Base-by-base conservation (phyloP, 2,329 filamentous ascomycete species). In the Xylaria multiplex region DNA sequence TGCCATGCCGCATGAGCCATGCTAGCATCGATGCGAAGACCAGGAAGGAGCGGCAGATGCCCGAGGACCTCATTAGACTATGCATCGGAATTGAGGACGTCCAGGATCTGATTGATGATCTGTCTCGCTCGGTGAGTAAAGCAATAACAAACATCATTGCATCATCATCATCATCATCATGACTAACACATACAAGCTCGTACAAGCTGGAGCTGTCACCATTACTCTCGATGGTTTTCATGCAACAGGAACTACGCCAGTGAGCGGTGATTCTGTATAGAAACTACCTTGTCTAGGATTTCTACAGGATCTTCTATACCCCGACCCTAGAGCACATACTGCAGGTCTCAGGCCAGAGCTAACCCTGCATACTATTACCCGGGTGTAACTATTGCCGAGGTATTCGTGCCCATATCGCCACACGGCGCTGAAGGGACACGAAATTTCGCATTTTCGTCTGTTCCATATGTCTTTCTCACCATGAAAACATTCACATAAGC, bases 1-100 rank as follows among this genome's bases (percentile, higher is more conserved):
- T 99, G 95, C 95, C 96, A 8, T 99, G 96, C 82, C 93, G 95
- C 75, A 99, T 99, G 96, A 98, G 95, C 81, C 96, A 99, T 80
- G 96, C 96, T 45, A 97, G 93, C 77, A 99, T 99, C 76, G 96
- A 98, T 77, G 92, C 93, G 65, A 97, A 97, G 83, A 98, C 94
- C 59, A 86, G 96, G 72, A 85, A 88, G 74, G 93, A 97, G 81
- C 87, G 94, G 70, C 90, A 95, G 70, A 91, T 99, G 89, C 96
- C 96, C 11, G 96, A 99, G 81, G 96, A 99, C 78, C 91, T 99
- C 67, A 98, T 99, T 74, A 87, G 96, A 62, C 81, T 99, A 62
- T 99, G 96, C 76, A 93, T 99, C 50, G 96, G 96, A 52, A 99
- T 99, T 75, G 96, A 99, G 79, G 96, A 99, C 79, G 88, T 86